phyloP scores from a whole-genome alignment of 2,329 filamentous ascomycete genomes.

The Thielaviopsis musarum region DNA sequence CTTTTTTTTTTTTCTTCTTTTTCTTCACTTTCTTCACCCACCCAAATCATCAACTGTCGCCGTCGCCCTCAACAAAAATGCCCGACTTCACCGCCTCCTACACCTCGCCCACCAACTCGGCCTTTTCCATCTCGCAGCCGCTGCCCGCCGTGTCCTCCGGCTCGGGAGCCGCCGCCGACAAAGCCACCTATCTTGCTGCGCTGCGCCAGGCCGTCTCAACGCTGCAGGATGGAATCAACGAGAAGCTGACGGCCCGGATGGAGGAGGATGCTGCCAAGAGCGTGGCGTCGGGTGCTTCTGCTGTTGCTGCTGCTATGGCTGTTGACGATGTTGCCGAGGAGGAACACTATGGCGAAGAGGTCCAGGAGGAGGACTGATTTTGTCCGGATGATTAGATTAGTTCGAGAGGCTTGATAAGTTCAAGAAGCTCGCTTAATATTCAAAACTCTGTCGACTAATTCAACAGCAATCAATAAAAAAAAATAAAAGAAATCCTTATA shows the following conservation, averaged over 20 bases:
- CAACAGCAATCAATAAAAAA: neutral
- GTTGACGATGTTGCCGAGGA: constrained; percentile 45
- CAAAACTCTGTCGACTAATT: neutral
- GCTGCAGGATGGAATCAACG: constrained; percentile 53
- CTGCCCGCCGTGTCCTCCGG: constrained; percentile 19
- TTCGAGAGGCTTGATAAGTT: neutral
- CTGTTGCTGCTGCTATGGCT: neutral
- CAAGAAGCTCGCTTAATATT: no score
- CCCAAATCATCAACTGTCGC: neutral
- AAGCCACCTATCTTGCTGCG: constrained; percentile 39
- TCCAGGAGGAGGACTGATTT: constrained; percentile 42
- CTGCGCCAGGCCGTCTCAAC: constrained; percentile 39
- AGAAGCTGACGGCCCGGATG: constrained; percentile 57
- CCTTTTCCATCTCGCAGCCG: constrained; percentile 27
- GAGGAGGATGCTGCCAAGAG: constrained; percentile 38
- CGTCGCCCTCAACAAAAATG: constrained; percentile 5
- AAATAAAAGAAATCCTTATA: neutral
- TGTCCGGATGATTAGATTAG: neutral
- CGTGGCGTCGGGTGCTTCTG: constrained; percentile 6
- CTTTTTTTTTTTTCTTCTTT: neutral
- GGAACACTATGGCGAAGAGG: constrained; percentile 75
- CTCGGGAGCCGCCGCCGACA: constrained; percentile 26
- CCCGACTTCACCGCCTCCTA: constrained; percentile 22
- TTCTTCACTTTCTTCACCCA: constrained; percentile 17
- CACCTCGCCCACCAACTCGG: constrained; percentile 30